Evolutionary conservation across 345 rosid genomes (phyloP), one percentile per base, ranked within the genome.

Genomic region (Moringa oleifera): DNA sequence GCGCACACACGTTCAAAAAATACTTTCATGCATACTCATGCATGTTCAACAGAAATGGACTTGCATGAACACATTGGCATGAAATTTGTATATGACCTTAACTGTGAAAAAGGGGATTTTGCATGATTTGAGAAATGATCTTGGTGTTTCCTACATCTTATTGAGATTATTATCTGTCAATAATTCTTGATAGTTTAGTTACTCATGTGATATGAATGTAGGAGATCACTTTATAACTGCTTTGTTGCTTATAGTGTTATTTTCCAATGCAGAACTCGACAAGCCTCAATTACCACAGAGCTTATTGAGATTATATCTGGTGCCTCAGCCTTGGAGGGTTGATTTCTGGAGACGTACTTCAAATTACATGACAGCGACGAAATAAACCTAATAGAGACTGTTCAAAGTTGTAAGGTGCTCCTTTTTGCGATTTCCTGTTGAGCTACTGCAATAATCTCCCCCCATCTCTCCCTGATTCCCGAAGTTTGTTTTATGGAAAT

Each of bases 251-350:
- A n/a, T n/a, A n/a, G n/a, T n/a, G n/a, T n/a, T 53, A 24, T 55
- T 23, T 20, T 24, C 2, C 19, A 28, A 58, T 59, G 18, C 83
- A 94, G 97, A 75, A 94, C 99, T 69, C 99, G 99, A 61, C 99
- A 94, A 88, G 99, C 99, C 47, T 75, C 99, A 2, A 94, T 94
- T 66, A 94, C 99, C 33, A 94, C 99, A 0, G 99, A 94, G 72
- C 78, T 94, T 85, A 94, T 73, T 66, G 99, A 94, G 77, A 94
- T 94, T 82, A 94, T 94, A 53, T 94, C 99, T 19, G 99, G 97
- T 78, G 96, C 94, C 58, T 78, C 97, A 24, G 99, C 96, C 25
- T 64, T 94, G 65, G 90, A 86, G 79, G 85, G 88, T 66, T 84
- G 64, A 71, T 65, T 37, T 53, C 46, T n/a, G 52, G 71, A 41